phyloP scores from a whole-genome alignment of 2,329 filamentous ascomycete genomes.

The Penicillium verrucosum region DNA sequence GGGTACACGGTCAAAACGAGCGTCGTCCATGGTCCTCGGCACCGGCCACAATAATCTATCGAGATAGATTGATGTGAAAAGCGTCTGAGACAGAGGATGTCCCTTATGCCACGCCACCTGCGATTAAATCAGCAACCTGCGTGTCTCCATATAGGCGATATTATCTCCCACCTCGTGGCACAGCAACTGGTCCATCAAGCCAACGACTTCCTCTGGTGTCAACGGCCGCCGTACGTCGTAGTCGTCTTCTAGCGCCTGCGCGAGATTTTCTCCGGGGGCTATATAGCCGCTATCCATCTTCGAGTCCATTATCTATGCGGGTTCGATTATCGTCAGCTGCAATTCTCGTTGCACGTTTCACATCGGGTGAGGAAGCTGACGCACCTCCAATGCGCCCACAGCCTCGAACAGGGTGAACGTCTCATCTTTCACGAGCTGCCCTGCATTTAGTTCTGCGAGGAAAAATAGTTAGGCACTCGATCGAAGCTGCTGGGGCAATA shows the following conservation, averaged over 20 bases:
- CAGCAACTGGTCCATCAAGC: conserved; percentile 89
- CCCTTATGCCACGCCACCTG: conserved; percentile 96
- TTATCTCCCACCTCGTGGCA: conserved; percentile 69
- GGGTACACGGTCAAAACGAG: conserved; percentile 53
- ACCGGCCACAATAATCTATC: conserved; percentile 74
- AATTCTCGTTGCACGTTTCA: conserved; percentile 4
- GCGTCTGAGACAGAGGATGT: conserved; percentile 89
- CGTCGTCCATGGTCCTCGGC: conserved; percentile 62
- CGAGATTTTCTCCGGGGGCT: conserved; percentile 61
- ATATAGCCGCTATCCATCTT: conserved; percentile 98
- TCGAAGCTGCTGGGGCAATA: not conserved
- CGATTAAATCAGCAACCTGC: conserved; percentile 2
- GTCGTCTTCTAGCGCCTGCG: conserved; percentile 68
- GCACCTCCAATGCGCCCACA: conserved; percentile 68
- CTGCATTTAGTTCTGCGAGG: conserved; percentile 65
- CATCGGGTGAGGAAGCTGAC: conserved; percentile 18
- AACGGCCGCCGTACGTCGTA: conserved; percentile 70
- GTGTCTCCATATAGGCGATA: not conserved
- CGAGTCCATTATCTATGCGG: conserved; percentile 84
- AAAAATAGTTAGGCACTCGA: conserved; percentile 3
- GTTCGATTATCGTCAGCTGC: conserved; percentile 15
- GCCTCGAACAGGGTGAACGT: conserved; percentile 92
- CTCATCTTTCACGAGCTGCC: conserved; percentile 89
- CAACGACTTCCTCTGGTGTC: conserved; percentile 75
- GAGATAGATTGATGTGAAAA: conserved; percentile 89